These are phyloP conservation scores for Wallacemonas sp. DNA, from an alignment of 208 protist genomes.

Conservation along the genomic window DNA sequence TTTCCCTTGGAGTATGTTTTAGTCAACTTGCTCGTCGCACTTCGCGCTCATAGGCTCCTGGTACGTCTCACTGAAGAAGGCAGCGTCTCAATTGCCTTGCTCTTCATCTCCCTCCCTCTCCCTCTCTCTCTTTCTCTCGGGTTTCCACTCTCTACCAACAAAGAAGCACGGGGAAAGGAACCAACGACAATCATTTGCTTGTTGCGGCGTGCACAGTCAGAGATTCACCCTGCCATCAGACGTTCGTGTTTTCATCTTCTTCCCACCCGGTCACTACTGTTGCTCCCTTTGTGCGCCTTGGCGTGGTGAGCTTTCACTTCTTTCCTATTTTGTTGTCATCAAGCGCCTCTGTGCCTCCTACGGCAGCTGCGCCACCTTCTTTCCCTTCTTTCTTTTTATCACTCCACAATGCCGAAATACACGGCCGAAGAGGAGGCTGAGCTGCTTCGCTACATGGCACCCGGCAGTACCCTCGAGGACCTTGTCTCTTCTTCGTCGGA, in stretches of 20 bases:
- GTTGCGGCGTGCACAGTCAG: background rate
- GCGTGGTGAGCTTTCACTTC: too few species aligned
- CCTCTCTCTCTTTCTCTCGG: background rate
- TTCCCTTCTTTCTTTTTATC: slow-evolving; percentile 2
- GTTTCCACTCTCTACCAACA: background rate
- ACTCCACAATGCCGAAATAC: background rate
- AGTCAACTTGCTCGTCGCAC: too few species aligned
- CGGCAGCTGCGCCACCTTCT: background rate
- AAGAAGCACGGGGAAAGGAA: background rate
- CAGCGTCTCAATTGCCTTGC: too few species aligned
- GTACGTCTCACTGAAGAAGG: too few species aligned
- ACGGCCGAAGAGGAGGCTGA: slow-evolving; percentile 22
- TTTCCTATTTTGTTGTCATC: slow-evolving; percentile 7
- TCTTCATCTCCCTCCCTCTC: background rate
- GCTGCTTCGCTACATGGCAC: slow-evolving; percentile 79
- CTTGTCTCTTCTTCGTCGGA: slow-evolving; percentile 53
- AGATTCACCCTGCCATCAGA: too few species aligned
- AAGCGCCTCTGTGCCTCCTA: background rate
- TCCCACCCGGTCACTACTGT: too few species aligned
- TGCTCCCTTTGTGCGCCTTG: too few species aligned
- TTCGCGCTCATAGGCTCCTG: too few species aligned
- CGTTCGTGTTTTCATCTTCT: too few species aligned
- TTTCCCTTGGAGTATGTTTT: too few species aligned
- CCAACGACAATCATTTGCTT: background rate
- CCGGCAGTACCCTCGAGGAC: slow-evolving; percentile 74